These are phyloP conservation scores for Pleurotus sapidus DNA, from an alignment of 768 basidiomycete genomes.

Conservation along the genomic window DNA sequence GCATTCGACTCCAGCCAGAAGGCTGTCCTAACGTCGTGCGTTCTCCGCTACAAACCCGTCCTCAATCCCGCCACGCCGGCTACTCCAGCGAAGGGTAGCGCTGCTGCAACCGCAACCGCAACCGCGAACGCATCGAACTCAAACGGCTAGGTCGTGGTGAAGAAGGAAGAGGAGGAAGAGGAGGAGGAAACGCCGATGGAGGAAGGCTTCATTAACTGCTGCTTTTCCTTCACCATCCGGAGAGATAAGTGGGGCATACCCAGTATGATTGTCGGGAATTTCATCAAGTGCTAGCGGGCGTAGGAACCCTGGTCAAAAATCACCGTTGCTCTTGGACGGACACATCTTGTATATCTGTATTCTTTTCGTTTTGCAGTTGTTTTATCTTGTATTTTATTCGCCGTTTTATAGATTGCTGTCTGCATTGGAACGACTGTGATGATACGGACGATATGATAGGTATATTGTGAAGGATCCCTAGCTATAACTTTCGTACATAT, in stretches of 20 bases:
- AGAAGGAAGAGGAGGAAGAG: not conserved
- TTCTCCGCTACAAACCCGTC: slow-evolving; percentile 74
- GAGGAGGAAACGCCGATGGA: slow-evolving; percentile 38
- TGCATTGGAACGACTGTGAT: too few species aligned
- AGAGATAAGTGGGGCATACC: slow-evolving; percentile 85
- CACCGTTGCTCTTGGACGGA: too few species aligned
- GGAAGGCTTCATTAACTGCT: slow-evolving; percentile 81
- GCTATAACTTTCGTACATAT: too few species aligned
- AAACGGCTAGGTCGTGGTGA: not conserved
- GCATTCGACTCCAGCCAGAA: slow-evolving; percentile 92
- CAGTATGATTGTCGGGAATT: slow-evolving; percentile 89
- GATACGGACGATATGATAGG: too few species aligned
- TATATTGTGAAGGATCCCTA: too few species aligned
- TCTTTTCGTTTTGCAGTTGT: too few species aligned
- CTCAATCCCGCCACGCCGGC: slow-evolving; percentile 39
- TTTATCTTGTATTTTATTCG: too few species aligned
- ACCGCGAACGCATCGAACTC: not conserved
- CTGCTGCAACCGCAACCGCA: slow-evolving; percentile 7
- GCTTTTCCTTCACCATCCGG: slow-evolving; percentile 89
- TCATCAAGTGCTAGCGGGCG: slow-evolving; percentile 57
- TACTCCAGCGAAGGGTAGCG: slow-evolving; percentile 16
- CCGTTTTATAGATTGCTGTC: too few species aligned
- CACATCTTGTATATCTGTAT: too few species aligned
- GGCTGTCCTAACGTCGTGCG: slow-evolving; percentile 90
- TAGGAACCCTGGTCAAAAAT: too few species aligned